phyloP scores from a whole-genome alignment of 352 stramenopile species.

The Globisporangium nunn region DNA sequence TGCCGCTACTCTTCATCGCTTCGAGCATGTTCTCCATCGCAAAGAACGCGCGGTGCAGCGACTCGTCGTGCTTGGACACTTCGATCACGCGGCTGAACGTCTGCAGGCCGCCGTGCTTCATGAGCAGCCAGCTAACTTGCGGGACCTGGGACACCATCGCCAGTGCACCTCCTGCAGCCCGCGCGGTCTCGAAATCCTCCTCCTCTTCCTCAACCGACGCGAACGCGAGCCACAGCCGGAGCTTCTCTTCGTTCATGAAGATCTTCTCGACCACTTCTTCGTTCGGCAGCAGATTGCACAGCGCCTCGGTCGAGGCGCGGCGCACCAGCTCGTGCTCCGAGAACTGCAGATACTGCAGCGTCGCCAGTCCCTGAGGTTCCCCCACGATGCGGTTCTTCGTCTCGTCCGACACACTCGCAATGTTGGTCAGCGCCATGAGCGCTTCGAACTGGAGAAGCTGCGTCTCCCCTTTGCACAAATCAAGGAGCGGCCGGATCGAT shows the following conservation, averaged over 20 bases:
- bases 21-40: conserved; percentile 70
- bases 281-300: conserved; percentile 95
- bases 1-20: conserved; percentile 15
- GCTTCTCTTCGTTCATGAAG: conserved; percentile 90
- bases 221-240: conserved; percentile 92
- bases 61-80: conserved; percentile 49
- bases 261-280: conserved; percentile 90
- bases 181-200: conserved; percentile 88
- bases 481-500: conserved; percentile 81
- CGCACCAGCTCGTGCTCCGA: conserved; percentile 96
- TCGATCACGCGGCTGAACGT: conserved; percentile 52
- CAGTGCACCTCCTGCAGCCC: conserved; percentile 88
- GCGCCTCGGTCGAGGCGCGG: conserved; percentile 92
- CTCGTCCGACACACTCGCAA: conserved; percentile 90
- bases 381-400: conserved; percentile 88
- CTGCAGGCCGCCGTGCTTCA: conserved; percentile 59
- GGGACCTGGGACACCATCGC: conserved; percentile 90
- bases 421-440: conserved; percentile 97
- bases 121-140: conserved; percentile 58
- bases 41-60: conserved; percentile 66
- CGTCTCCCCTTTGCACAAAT: conserved; percentile 93
- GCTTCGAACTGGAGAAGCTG: conserved; percentile 89
- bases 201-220: conserved; percentile 88
- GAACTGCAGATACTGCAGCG: conserved; percentile 91
- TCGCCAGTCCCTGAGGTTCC: conserved; percentile 62